Evolutionary conservation across 169 alveolate species (phyloP), one percentile per base, ranked within the genome.

Genomic region (Prorocentrum cordatum): DNA sequence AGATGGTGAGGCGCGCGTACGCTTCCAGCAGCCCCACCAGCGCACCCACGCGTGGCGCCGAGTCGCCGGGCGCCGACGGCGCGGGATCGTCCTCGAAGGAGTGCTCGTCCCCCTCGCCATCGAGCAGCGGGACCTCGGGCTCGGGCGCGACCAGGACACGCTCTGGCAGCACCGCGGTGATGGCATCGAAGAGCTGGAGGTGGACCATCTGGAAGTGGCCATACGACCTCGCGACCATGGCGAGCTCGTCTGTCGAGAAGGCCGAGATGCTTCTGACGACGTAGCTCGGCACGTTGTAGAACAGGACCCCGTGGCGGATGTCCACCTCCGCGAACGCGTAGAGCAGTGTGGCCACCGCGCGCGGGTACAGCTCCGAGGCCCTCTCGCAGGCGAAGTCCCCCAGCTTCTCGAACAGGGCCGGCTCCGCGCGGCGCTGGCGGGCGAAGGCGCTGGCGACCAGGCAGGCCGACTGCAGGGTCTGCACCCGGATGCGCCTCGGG

Each of bases 181-280:
- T 82, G 66, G 67, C 38, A 20, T 82, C 91, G 68, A 82, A 82
- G 29, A 82, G 68, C 12, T 47, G 91, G 24, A 66, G 45, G 58
- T 82, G 91, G 22, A 58, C 91, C 91, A 82, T 82, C 38, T 62
- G 91, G 45, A 82, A 82, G 20, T 67, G 91, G 35, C 91, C 91
- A 27, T 82, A 82, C 22, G 91, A 79, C 31, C 80, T 68, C 20
- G 72, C 91, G 4, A 31, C 91, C 91, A 82, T 82, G 50, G 72
- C 45, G 7, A 82, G 91, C 58, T 82, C 91, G 29, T 82, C 91
- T n/a, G 70, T 82, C n/a, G 80, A 62, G 54, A 62, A 82, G 29
- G 68, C 62, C 35, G 29, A 24, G 80, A 39, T 20, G 29, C 42
- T 38, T 68, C 18, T 24, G 31, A 31, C 31, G 54, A 82, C 91